phyloP scores from a whole-genome alignment of 257 asterid genomes.

The Solanum corneliomulleri region DNA sequence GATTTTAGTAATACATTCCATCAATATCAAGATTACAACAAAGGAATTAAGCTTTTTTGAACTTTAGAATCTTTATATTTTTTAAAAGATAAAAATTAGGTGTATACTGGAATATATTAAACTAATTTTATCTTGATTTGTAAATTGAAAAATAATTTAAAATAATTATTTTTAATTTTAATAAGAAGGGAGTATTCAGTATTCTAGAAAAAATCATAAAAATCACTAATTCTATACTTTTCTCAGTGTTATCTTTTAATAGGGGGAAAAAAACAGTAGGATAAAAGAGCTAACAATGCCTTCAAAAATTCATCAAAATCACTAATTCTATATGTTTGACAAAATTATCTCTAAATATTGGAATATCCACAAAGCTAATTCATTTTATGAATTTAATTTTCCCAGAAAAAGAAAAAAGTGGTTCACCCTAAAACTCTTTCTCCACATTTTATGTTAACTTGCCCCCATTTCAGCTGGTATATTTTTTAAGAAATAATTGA shows the following conservation, averaged over 20 bases:
- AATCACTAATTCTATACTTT: background rate
- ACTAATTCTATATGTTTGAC: background rate
- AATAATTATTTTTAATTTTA: too few relatives aligned
- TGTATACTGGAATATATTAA: too few relatives aligned
- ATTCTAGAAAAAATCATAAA: background rate
- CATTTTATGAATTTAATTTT: background rate
- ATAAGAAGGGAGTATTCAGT: background rate
- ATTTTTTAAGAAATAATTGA: too few relatives aligned
- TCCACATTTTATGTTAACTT: too few relatives aligned
- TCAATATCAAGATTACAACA: background rate
- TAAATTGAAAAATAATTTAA: too few relatives aligned
- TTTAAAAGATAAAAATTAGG: too few relatives aligned
- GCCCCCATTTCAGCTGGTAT: too few relatives aligned
- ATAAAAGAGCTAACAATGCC: background rate
- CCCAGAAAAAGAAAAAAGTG: background rate
- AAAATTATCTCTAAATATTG: background rate
- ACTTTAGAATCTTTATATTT: background rate
- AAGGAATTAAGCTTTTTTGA: background rate
- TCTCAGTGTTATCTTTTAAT: background rate
- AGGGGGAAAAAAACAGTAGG: background rate
- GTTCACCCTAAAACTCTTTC: too few relatives aligned
- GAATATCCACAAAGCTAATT: background rate
- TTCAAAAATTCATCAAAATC: too few relatives aligned
- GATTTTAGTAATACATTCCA: too few relatives aligned
- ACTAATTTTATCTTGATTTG: too few relatives aligned